phyloP scores from a whole-genome alignment of 2,329 filamentous ascomycete genomes.

The Venturia effusa region DNA sequence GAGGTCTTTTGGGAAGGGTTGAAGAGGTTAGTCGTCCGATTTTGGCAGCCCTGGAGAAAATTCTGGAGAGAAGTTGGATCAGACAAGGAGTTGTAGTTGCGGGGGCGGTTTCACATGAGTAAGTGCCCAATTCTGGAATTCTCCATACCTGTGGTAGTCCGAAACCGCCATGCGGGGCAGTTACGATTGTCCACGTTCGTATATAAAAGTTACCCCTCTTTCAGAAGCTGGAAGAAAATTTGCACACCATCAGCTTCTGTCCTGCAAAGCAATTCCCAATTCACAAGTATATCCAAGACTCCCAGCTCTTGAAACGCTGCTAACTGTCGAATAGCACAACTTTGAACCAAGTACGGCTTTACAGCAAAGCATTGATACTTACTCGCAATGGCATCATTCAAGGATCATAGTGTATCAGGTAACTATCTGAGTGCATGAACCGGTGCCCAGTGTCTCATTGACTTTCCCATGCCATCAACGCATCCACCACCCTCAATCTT shows the following conservation, averaged over 20 bases:
- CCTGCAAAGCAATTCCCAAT: background rate
- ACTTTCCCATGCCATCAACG: background rate
- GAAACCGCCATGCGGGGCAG: background rate
- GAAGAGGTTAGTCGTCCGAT: background rate
- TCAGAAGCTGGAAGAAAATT: too few species aligned
- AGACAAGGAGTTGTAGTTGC: background rate
- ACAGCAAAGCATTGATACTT: background rate
- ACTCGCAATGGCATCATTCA: background rate
- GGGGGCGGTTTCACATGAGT: background rate
- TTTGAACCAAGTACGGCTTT: background rate
- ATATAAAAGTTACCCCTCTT: background rate
- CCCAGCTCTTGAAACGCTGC: background rate
- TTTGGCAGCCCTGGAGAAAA: background rate
- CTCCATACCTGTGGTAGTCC: background rate
- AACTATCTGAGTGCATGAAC: conserved; percentile 4
- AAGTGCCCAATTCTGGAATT: too few species aligned
- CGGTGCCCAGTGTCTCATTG: background rate
- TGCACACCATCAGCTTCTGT: too few species aligned
- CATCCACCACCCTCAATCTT: background rate
- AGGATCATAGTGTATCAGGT: conserved; percentile 4
- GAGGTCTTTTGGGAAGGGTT: background rate
- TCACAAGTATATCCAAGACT: background rate
- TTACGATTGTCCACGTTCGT: too few species aligned
- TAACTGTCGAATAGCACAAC: background rate
- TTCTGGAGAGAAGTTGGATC: too few species aligned